Conservation (phyloP, 2,329 filamentous ascomycete species). For the Neonectria faginata region DNA sequence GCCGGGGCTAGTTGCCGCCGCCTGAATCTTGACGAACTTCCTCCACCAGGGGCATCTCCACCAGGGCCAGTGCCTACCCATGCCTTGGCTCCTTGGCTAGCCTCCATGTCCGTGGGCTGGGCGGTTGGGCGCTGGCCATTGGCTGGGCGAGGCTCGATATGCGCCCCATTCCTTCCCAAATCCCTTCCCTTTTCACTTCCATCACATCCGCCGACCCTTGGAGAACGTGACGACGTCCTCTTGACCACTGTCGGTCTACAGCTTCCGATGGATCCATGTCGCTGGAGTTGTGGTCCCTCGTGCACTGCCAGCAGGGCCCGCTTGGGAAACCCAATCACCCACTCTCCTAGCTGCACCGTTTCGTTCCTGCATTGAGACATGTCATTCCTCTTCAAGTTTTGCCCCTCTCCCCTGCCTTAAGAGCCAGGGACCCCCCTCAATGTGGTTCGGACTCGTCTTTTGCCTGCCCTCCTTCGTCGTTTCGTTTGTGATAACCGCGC, state of each 20-base stretch:
- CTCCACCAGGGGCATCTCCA: conserved; percentile 32
- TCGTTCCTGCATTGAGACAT: conserved; percentile 57
- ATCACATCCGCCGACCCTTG: conserved; percentile 39
- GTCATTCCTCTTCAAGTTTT: conserved; percentile 48
- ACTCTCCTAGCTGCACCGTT: conserved; percentile 40
- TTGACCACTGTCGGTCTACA: conserved; percentile 31
- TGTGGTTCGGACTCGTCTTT: conserved; percentile 7
- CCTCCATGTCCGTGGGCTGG: conserved; percentile 33
- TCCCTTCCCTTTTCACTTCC: conserved; percentile 36
- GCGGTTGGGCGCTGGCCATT: conserved; percentile 37
- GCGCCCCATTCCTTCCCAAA: conserved; percentile 32
- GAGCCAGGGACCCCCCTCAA: conserved; percentile 41
- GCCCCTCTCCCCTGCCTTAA: conserved; percentile 43
- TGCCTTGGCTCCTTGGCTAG: conserved; percentile 41
- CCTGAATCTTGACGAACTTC: conserved; percentile 34
- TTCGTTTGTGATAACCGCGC: conserved; percentile 22
- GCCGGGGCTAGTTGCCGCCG: conserved; percentile 44
- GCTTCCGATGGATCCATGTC: conserved; percentile 42
- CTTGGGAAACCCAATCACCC: not conserved
- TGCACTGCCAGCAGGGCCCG: too few relatives aligned
- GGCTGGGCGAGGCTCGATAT: conserved; percentile 29
- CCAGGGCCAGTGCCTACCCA: conserved; percentile 40
- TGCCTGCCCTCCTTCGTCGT: conserved; percentile 21
- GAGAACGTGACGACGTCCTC: conserved; percentile 41
- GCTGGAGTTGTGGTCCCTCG: conserved; percentile 30